Evolutionary conservation across 441 rosid species (phyloP), one percentile per base, ranked within the genome.

Genomic region (Erysimum pusillum): DNA sequence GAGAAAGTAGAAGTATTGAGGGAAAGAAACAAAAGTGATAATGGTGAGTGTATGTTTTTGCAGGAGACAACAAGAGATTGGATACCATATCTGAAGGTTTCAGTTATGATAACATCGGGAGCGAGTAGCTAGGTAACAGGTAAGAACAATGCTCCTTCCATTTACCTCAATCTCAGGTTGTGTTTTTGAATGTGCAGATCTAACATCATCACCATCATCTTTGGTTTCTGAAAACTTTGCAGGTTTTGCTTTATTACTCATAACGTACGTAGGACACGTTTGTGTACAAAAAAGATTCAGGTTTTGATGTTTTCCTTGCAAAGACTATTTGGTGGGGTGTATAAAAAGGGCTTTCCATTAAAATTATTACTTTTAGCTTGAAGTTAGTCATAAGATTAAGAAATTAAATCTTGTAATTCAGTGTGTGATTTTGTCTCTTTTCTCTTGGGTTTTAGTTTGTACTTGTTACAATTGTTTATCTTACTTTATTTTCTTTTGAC

Each of bases 41-140:
- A 12, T 69, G 7, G 38, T 17, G 46, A 38, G 2, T 44, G 7
- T 49, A 41, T 81, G 82, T 78, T 70, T 52, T 75, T 81, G 56
- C 77, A 93, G 97, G 89, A 66, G 96, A 90, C 73, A 89, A 79
- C 77, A 90, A 75, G 80, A 87, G 97, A 83, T 79, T 93, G 85
- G 98, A 91, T 62, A 85, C 94, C 57, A 90, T 91, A 79, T 91
- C 93, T 28, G 97, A 96, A 89, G 92, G 97, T 67, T 79, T 90
- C 82, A 91, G 90, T 87, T 91, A 86, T 75, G 95, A 91, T 70
- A 90, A 86, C 80, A 84, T 88, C 71, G 90, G 92, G 78, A 90
- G 91, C 76, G 88, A 89, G 73, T 91, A 86, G 83, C 58, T 73
- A 54, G 67, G 38, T 42, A 60, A 62, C 32, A 79, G 56, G 67